Evolutionary conservation across 805 yeast species (phyloP), one percentile per base, ranked within the genome.

Genomic region (Ogataea corticis): DNA sequence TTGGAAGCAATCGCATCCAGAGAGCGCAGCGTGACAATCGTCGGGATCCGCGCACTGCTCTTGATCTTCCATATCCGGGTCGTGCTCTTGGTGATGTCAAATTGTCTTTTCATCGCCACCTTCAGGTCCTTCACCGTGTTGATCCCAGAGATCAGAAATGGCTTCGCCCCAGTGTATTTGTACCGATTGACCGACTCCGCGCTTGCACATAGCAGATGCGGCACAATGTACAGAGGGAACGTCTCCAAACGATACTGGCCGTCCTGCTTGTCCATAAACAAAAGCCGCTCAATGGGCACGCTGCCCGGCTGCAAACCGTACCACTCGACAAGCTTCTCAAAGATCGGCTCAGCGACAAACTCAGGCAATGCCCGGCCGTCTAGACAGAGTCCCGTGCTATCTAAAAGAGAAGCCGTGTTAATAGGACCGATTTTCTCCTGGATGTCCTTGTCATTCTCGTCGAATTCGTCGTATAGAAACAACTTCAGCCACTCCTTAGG

Each of bases 301-400:
- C 74, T 66, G 4, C 57, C 59, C 0, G 73, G 71, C 1, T 63
- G 57, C 17, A 77, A 41, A 0, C 85, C 86, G 59, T 81, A 83
- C 82, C 85, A 78, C 27, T 69, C 67, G 1, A 59, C 62, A 9
- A 84, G 59, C 46, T 68, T 57, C 2, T 68, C 55, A 52, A 78
- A 83, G 2, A 76, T 69, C 4, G 66, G 61, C 6, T 73, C 74
- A 0, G 78, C 65, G 0, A 83, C 62, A 56, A 42, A 63, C 30
- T 46, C 70, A 55, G 12, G 71, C 65, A 40, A 54, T 38, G 14
- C 44, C 25, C 16, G 50, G 40, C 50, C 57, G 53, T 53, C 41
- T 5, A 50, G 30, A 47, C 80, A 69, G 29, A 71, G 62, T 1
- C 80, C 80, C 35, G 65, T 63, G 13, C 63, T 67, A 46, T 72